Evolutionary conservation across 2,329 filamentous ascomycete genomes (phyloP).

Genomic region (Colletotrichum abscissum): DNA sequence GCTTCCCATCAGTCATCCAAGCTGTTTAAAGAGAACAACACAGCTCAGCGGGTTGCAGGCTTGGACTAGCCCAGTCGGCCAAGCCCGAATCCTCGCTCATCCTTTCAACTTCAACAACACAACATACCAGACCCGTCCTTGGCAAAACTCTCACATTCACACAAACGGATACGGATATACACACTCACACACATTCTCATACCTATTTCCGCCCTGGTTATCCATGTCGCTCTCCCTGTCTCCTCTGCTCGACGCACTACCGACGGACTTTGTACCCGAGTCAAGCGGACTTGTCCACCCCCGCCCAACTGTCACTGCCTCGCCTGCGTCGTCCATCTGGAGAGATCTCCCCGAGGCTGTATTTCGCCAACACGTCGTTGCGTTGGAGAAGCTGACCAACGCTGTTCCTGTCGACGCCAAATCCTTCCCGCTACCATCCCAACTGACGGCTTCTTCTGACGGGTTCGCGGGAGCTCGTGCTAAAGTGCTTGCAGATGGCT

Average conservation of each 20-base stretch:
- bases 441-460: not conserved
- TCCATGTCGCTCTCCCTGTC: conserved; percentile 20
- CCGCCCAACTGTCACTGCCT: conserved; percentile 24
- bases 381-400: conserved; percentile 33
- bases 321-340: conserved; percentile 31
- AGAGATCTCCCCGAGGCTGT: conserved; percentile 15
- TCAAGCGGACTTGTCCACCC: not conserved
- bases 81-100: not conserved
- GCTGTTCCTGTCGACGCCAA: conserved; percentile 30
- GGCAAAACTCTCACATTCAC: not conserved
- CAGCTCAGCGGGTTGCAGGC: not conserved
- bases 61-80: not conserved
- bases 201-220: not conserved
- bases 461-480: not conserved
- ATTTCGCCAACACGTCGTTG: conserved; percentile 31
- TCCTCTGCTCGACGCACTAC: not conserved
- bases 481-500: not conserved
- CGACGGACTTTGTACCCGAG: not conserved
- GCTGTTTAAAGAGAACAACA: not conserved
- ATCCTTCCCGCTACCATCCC: conserved; percentile 6
- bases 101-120: not conserved
- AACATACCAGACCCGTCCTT: not conserved
- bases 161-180: too few species aligned
- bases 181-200: not conserved
- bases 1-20: not conserved